Evolutionary conservation across 495 filamentous ascomycete genomes (phyloP), one percentile per base, ranked within the genome.

Genomic region (Parmelia sp.): DNA sequence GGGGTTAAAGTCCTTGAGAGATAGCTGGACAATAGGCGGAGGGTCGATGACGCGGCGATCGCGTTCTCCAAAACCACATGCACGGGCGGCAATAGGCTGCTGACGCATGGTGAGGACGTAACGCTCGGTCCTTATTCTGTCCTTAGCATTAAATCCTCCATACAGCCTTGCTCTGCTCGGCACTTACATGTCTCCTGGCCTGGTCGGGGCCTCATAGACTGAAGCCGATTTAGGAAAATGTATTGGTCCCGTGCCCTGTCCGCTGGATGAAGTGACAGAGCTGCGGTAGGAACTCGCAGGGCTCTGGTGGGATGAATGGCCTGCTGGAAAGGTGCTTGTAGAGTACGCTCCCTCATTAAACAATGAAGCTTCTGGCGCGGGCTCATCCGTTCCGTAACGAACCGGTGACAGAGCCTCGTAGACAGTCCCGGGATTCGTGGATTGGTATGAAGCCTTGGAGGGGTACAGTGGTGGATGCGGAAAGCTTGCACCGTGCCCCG

Each of bases 1-100:
- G 69, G 81, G 70, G 72, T 84, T 69, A 75, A 79, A 83, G 66
- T 93, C 86, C 53, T 82, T 85, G 57, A 96, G 81, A 29, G 84
- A 83, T 39, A 98, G 84, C 70, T 97, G 89, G 19, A 98, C 84
- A 69, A 98, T 96, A 29, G 94, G 94, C 15, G 94, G 94, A 19
- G 94, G 94, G 68, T 98, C 94, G 57, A 98, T 91, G 35, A 96
- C 90, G 61, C 94, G 84, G 35, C 94, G 87, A 73, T 98, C 94
- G 69, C 93, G 79, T 74, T 97, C 94, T 60, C 92, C 92, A 67
- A 95, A 96, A 11, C 94, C 93, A 74, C 94, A 97, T 56, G 91
- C 91, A 71, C 94, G 85, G 47, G 93, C 94, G 9, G 91, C 92
- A 7, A 86, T 78, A 37, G 94, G 94, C 67, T 98, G 94, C 71